phyloP scores from a whole-genome alignment of 2,329 filamentous ascomycete genomes.

The Neofusicoccum sp. region DNA sequence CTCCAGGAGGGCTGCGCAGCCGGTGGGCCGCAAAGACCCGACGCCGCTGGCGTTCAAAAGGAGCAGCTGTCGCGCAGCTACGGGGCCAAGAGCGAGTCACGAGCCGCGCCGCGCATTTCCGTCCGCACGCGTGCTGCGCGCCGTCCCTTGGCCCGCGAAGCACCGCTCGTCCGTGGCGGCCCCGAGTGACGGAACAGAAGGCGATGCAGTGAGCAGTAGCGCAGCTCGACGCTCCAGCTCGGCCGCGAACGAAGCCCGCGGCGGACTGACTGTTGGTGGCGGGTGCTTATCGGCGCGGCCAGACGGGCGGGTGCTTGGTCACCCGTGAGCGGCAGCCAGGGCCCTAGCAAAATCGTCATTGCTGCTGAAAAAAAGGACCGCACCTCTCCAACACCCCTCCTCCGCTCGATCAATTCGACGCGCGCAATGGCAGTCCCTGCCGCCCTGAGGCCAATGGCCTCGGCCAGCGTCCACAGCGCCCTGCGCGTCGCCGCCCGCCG shows the following conservation, averaged over 20 bases:
- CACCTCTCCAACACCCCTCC: neutral
- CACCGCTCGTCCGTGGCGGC: slow-evolving; percentile 6
- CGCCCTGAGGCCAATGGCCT: slow-evolving; percentile 39
- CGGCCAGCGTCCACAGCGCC: slow-evolving; percentile 30
- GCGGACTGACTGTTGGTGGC: neutral
- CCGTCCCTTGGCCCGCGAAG: slow-evolving; percentile 8
- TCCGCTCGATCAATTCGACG: slow-evolving; percentile 1
- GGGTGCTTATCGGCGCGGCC: slow-evolving; percentile 9
- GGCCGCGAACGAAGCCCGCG: too few relatives aligned
- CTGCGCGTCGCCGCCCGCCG: slow-evolving; percentile 38
- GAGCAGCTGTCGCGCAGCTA: slow-evolving; percentile 7
- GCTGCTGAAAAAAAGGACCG: slow-evolving; percentile 21
- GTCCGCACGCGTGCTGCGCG: slow-evolving; percentile 1
- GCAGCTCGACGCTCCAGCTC: too few relatives aligned
- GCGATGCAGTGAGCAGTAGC: too few relatives aligned
- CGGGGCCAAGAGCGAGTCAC: slow-evolving; percentile 3
- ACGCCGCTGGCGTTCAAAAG: slow-evolving; percentile 6
- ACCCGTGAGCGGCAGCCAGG: slow-evolving; percentile 9
- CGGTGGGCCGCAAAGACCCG: slow-evolving; percentile 18
- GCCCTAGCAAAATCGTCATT: slow-evolving; percentile 21
- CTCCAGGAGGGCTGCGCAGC: neutral
- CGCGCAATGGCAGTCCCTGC: slow-evolving; percentile 30
- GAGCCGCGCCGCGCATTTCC: slow-evolving; percentile 11
- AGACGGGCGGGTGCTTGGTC: neutral
- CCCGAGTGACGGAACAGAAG: too few relatives aligned